Base-by-base conservation (phyloP, 164 flowering plant species). In the Buxus sempervirens region DNA sequence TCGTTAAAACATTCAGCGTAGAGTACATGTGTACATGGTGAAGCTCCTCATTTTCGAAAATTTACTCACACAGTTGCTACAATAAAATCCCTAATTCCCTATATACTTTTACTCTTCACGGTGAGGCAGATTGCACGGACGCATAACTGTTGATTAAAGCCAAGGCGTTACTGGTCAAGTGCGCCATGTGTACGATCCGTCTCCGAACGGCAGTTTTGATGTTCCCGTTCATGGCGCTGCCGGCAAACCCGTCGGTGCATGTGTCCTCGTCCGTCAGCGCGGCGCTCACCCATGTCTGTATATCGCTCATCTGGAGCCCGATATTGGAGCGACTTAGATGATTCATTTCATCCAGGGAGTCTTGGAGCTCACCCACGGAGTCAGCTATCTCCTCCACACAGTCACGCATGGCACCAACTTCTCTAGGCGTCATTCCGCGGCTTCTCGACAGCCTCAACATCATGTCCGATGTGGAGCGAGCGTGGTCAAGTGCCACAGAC, bases 321-420 rank as follows among this genome's bases (percentile, higher is more conserved):
- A 74, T 69, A 60, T 6, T 54, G 72, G 0, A 81, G 75, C 74
- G 81, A 82, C 21, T 41, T 53, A 24, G 45, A 41, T 41, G 45
- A 41, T 12, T 12, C 45, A 41, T 5, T 12, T 41, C 45, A 5
- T 5, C 45, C 12, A 84, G 63, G 0, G 83, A 77, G 8, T 72
- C 68, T 22, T 64, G 62, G 0, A 84, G 75, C 36, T 76, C 79
- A 14, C 59, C 57, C 9, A 79, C 82, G 9, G 81, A 64, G 18
- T 74, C 77, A 20, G 64, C 56, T 4, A 82, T 82, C 54, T 84
- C 84, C 5, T 38, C 65, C 61, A 80, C 24, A 42, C 87, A 84
- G 8, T 80, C 82, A 12, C 45, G 45, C 45, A 41, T 41, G 12
- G 45, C 45, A 12, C 45, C 45, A 41, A 41, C 45, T 12, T 41